Evolutionary conservation across 176 grass and related monocot genomes (phyloP).

Genomic region (Carex scoparia): DNA sequence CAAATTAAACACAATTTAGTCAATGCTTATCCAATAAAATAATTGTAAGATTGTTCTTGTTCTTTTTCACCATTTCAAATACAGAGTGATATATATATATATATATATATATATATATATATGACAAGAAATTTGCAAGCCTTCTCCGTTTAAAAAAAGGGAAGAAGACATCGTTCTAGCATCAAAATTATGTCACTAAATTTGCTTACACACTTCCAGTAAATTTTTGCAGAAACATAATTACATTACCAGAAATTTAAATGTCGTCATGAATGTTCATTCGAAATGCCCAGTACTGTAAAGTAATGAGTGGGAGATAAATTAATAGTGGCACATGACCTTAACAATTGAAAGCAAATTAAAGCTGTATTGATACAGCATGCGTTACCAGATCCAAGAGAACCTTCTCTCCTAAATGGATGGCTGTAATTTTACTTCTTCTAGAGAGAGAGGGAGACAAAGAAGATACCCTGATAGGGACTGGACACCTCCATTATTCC

Average conservation of each 20-base stretch:
- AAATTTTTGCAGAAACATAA: background rate
- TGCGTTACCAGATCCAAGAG: background rate
- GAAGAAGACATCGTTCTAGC: background rate
- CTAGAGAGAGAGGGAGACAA: background rate
- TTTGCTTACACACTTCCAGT: background rate
- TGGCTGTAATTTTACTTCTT: background rate
- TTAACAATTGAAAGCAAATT: background rate
- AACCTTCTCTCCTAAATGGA: background rate
- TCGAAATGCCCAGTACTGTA: background rate
- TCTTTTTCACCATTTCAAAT: background rate
- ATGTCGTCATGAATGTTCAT: background rate
- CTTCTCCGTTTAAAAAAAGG: background rate
- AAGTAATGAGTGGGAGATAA: background rate
- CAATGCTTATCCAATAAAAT: background rate
- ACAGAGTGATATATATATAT: background rate
- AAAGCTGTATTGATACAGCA: background rate
- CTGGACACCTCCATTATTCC: conserved; percentile 17
- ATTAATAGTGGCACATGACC: background rate
- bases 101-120: too few relatives aligned
- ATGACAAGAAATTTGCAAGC: background rate
- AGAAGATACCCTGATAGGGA: conserved; percentile 14
- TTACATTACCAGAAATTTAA: background rate
- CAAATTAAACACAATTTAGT: background rate
- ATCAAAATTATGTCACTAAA: background rate
- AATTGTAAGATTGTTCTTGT: background rate